Base-by-base conservation (phyloP, 345 rosid species). In the Ceriops tagal region DNA sequence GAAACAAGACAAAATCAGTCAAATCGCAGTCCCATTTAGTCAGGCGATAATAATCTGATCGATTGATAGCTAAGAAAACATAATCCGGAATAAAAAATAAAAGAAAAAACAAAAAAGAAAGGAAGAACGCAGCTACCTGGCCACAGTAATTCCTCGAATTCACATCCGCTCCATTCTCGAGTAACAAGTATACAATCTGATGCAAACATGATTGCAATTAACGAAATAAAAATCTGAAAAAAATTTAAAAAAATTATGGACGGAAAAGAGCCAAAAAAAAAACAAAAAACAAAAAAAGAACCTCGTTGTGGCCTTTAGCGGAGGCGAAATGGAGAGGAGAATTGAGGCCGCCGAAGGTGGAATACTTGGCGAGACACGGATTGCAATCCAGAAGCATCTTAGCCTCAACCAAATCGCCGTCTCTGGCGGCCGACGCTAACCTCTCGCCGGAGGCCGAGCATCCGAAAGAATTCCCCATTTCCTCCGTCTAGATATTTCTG, bases 371-470 rank as follows among this genome's bases (percentile, higher is more conserved):
- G 20, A 95, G 92, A 73, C 93, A 95, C 19, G 99, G 91, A 75
- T 95, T 95, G 70, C 91, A 95, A 79, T 92, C 93, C 11, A 95
- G 78, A 21, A 95, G 91, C 98, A 95, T 95, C 88, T 84, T 92
- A 3, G 99, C 99, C 69, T 95, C 99, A 39, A 89, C 90, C 61
- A 91, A 84, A 81, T 95, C 99, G 19, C 99, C 99, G 75, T 95
- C 99, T 72, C 99, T 87, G 24, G 99, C 97, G 37, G 99, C 99
- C 64, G 99, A 95, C 1, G 91, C 97, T 46, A 95, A 81, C 70
- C 99, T 81, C 87, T 95, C 96, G 1, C 99, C 99, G 30, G 99
- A 95, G 49, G 99, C 99, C 8, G 99, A 95, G 79, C 98, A 92
- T 8, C 99, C 98, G 77, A 95, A 90, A 4, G 98, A 92, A 82